Base-by-base conservation (phyloP, 257 asterid species). In the Solanum verrucosum region DNA sequence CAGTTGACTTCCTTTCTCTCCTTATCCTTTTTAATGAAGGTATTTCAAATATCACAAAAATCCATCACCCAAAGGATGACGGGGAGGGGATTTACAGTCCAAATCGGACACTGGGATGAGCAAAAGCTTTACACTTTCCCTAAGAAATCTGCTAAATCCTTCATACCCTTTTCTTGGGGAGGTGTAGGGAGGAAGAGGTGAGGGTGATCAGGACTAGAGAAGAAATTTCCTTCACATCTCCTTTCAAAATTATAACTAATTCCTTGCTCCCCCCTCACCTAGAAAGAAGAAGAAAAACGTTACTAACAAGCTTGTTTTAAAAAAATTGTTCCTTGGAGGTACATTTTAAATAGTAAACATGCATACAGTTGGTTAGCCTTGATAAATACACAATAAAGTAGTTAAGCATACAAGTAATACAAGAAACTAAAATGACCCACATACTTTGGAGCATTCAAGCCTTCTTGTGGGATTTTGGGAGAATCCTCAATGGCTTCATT, bases 381-480 rank as follows among this genome's bases (percentile, higher is more conserved):
- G 82, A 7, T 59, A 85, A 85, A 59, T 20, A 68, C 65, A 25
- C 20, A 34, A 85, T 33, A 68, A 25, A 65, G 67, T 46, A 68
- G 67, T 40, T 33, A 68, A 27, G 63, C 38, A 7, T 42, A 59
- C 38, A 77, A 91, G 78, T 79, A 87, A 31, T 77, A 49, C 85
- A 86, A 86, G 85, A 89, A 74, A 71, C 33, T 34, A 23, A 15
- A 59, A 67, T 33, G 79, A 68, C 27, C n/a, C 86, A 87, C 92
- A 35, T 86, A 92, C 94, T 46, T 85, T 3, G 81, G 87, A 37
- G 38, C 88, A 73, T 29, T 73, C 83, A 77, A 83, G 68, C 70
- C 86, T 65, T 87, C 87, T 77, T 79, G 86, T 21, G 92, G 87
- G 88, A 86, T 85, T 59, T 67, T 83, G 52, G 88, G 87, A 79